Percentiles rank a stretch among this genome's conserved stretches.
Evolutionary conservation across 2,329 filamentous ascomycete genomes (phyloP).

Genomic region (Cercospora zeina): DNA sequence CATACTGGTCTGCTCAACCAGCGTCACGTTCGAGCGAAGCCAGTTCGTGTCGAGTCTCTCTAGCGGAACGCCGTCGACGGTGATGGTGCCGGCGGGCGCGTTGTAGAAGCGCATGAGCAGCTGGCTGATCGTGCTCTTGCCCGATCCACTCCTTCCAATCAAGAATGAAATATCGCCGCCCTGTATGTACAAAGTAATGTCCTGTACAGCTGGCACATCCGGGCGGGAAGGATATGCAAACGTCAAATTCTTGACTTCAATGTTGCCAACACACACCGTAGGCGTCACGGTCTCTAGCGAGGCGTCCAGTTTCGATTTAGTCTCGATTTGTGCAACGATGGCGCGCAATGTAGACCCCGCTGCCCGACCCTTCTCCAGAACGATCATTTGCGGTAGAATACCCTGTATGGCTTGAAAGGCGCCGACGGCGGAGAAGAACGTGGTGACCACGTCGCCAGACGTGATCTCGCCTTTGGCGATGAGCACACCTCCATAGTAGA

Average conservation of each 20-base stretch:
- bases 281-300: constrained; percentile 33
- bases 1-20: constrained; percentile 79
- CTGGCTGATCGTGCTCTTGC: constrained; percentile 85
- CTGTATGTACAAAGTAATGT: constrained; percentile 68
- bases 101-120: constrained; percentile 77
- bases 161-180: constrained; percentile 75
- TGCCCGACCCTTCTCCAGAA: constrained; percentile 75
- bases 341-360: constrained; percentile 65
- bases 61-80: constrained; percentile 66
- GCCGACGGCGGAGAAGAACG: constrained; percentile 79
- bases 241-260: constrained; percentile 65
- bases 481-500: constrained; percentile 79
- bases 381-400: constrained; percentile 72
- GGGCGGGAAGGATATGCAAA: constrained; percentile 71
- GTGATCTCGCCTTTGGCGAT: constrained; percentile 60
- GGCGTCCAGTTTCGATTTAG: constrained; percentile 22
- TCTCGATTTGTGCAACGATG: constrained; percentile 44
- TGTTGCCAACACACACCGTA: constrained; percentile 60
- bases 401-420: constrained; percentile 74
- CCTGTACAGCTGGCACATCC: constrained; percentile 58
- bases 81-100: constrained; percentile 63
- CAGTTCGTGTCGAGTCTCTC: constrained; percentile 65
- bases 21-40: constrained; percentile 73
- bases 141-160: constrained; percentile 82
- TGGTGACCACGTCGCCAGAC: constrained; percentile 71